A percentile compares a stretch with the other conserved stretches of the same genome.
These are phyloP conservation scores for Brassica nigra DNA, from an alignment of 345 rosid species.

Conservation along the genomic window DNA sequence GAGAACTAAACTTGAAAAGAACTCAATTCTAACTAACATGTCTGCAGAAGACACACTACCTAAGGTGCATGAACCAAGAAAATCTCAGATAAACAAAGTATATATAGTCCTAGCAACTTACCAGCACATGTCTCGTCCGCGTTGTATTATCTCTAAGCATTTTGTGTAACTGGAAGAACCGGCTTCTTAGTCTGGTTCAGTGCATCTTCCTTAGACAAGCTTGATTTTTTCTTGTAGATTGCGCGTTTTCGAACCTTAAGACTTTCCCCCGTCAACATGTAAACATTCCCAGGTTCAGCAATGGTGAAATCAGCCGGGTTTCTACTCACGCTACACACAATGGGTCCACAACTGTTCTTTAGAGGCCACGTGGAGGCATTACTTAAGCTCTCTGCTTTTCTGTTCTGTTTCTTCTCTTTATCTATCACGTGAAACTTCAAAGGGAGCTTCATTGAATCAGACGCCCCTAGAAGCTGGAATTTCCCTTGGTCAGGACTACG, in stretches of 20 bases:
- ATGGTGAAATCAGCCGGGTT: conserved; percentile 94
- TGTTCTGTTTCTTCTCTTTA: conserved; percentile 46
- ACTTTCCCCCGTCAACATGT: conserved; percentile 63
- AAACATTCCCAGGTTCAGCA: conserved; percentile 65
- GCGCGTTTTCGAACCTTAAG: conserved; percentile 44
- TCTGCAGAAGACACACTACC: not conserved
- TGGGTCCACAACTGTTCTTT: conserved; percentile 43
- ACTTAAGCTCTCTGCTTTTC: conserved; percentile 35
- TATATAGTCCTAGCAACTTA: not conserved
- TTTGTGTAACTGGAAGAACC: conserved; percentile 8
- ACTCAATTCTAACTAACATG: not conserved
- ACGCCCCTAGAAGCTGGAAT: conserved; percentile 45
- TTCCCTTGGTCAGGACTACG: conserved; percentile 46
- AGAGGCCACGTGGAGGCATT: conserved; percentile 35
- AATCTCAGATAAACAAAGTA: not conserved
- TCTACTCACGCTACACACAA: conserved; percentile 62
- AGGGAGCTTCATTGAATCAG: conserved; percentile 53
- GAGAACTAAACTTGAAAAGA: not conserved
- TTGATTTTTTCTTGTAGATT: conserved; percentile 23
- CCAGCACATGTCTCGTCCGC: not conserved
- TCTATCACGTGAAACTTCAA: conserved; percentile 39
- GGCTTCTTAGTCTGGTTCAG: conserved; percentile 24
- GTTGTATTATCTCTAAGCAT: not conserved
- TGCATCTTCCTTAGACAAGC: conserved; percentile 25
- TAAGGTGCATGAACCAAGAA: not conserved